Conservation (phyloP, 2,329 filamentous ascomycete species). For the Colletotrichum caudatum region DNA sequence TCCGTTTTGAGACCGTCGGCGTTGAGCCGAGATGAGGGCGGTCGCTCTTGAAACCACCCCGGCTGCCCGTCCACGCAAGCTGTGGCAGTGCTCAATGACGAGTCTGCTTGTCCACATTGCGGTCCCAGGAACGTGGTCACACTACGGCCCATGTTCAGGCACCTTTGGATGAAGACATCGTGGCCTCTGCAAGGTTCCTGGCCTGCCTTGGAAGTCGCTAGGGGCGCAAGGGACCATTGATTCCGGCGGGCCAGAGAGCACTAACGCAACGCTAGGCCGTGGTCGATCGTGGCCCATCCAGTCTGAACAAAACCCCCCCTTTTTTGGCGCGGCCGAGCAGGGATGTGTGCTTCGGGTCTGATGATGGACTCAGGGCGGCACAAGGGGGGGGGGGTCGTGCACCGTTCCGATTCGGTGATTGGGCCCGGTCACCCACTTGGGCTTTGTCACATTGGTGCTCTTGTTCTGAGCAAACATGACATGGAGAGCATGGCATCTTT, state of each 20-base stretch:
- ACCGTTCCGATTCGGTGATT: constrained; percentile 13
- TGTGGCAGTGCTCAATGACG: constrained; percentile 35
- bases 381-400: constrained; percentile 2
- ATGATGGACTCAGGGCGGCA: neutral
- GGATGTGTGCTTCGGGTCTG: constrained; percentile 12
- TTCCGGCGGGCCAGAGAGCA: constrained; percentile 10
- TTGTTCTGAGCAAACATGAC: neutral
- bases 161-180: constrained; percentile 3
- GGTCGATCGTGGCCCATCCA: neutral
- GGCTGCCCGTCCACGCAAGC: constrained; percentile 14
- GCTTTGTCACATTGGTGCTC: neutral
- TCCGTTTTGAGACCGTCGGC: constrained; percentile 10
- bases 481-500: neutral
- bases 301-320: neutral
- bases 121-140: constrained; percentile 20
- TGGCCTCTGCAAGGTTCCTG: constrained; percentile 13
- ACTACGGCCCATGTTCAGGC: neutral
- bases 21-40: constrained; percentile 35
- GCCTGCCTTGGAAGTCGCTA: neutral
- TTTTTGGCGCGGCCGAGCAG: constrained; percentile 8
- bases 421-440: neutral
- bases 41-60: constrained; percentile 13
- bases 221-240: constrained; percentile 14
- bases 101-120: neutral
- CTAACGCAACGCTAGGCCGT: constrained; percentile 4